Percentiles rank a stretch among this genome's conserved stretches.
Conservation (phyloP, 768 basidiomycete genomes). For the Mycena galericulata region DNA sequence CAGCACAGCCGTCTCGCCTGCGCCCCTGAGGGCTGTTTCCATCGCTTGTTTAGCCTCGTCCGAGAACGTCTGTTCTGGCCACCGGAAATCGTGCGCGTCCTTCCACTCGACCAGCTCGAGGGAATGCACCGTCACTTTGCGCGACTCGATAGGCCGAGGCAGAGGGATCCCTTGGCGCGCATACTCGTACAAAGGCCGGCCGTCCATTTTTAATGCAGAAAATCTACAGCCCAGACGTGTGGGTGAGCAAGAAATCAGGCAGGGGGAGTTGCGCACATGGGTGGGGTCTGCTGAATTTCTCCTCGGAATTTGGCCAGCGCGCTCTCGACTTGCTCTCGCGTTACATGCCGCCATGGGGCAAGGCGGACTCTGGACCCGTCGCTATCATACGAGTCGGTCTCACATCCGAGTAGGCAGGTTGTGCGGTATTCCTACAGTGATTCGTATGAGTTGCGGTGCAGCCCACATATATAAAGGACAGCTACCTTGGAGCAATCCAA, state of each 20-base stretch:
- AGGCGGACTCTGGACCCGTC: constrained; percentile 85
- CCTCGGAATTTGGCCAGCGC: constrained; percentile 83
- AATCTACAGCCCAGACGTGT: constrained; percentile 66
- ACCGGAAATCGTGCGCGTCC: constrained; percentile 81
- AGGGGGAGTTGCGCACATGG: constrained; percentile 71
- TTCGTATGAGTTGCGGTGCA: constrained; percentile 21
- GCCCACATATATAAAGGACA: not conserved
- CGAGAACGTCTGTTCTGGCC: constrained; percentile 79
- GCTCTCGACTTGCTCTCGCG: constrained; percentile 77
- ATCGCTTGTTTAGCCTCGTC: constrained; percentile 78
- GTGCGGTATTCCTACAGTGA: constrained; percentile 85
- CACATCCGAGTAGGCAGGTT: constrained; percentile 91
- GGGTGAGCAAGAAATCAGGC: not conserved
- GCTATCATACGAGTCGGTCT: constrained; percentile 95
- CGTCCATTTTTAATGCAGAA: constrained; percentile 99
- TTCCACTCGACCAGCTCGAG: constrained; percentile 86
- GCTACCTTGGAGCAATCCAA: constrained; percentile 90
- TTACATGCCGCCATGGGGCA: constrained; percentile 88
- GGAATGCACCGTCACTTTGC: constrained; percentile 84
- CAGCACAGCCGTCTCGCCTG: constrained; percentile 54
- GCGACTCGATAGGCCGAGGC: constrained; percentile 92
- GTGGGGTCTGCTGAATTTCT: constrained; percentile 90
- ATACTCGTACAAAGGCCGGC: constrained; percentile 94
- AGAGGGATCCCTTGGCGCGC: constrained; percentile 91
- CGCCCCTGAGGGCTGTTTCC: constrained; percentile 68